These are phyloP conservation scores for Lecanicillium sp. DNA, from an alignment of 2,329 filamentous ascomycete species.

Conservation along the genomic window DNA sequence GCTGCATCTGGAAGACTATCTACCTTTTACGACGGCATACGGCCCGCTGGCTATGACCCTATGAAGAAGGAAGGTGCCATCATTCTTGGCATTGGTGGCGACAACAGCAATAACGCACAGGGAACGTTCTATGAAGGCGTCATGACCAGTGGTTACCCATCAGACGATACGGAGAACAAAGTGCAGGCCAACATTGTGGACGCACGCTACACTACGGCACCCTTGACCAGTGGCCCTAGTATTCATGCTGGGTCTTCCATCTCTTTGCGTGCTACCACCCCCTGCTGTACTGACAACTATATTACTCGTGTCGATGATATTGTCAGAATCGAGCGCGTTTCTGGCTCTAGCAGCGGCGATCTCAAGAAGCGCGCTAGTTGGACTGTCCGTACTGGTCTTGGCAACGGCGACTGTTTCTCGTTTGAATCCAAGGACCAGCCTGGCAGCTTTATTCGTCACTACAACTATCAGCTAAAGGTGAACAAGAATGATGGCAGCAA, in stretches of 20 bases:
- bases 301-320: conserved; percentile 42
- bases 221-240: conserved; percentile 37
- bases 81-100: conserved; percentile 60
- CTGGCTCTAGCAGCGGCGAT: conserved; percentile 38
- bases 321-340: conserved; percentile 48
- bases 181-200: conserved; percentile 55
- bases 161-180: conserved; percentile 47
- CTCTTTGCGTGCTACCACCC: conserved; percentile 47
- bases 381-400: conserved; percentile 47
- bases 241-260: conserved; percentile 41
- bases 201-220: conserved; percentile 43
- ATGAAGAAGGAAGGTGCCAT: conserved; percentile 61
- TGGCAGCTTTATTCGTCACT: conserved; percentile 52
- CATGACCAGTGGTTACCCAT: conserved; percentile 55
- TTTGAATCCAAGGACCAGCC: conserved; percentile 53
- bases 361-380: conserved; percentile 46
- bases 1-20: conserved; percentile 46
- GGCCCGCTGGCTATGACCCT: conserved; percentile 51
- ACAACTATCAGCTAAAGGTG: conserved; percentile 41
- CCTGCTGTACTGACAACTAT: conserved; percentile 46
- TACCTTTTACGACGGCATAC: conserved; percentile 50
- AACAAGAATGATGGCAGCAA: conserved; percentile 45
- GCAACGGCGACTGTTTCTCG: conserved; percentile 48
- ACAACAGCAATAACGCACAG: conserved; percentile 51
- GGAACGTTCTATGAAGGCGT: conserved; percentile 60